phyloP scores from a whole-genome alignment of 192 early-diverging fungal genomes.

The Coemansia sp. region DNA sequence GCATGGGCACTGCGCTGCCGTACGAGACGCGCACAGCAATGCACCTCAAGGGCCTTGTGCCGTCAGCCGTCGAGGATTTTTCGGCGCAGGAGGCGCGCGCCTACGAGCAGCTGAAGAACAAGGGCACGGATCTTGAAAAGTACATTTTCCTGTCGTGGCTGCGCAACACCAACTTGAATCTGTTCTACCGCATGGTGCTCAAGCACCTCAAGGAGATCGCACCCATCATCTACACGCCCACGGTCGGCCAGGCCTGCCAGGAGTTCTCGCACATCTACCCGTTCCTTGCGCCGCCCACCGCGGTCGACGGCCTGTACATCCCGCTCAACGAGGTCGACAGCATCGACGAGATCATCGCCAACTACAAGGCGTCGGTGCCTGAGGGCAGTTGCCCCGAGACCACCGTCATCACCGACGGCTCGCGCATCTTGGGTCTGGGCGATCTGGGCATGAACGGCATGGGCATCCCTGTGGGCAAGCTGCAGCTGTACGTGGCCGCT shows the following conservation, averaged over 20 bases:
- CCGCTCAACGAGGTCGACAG: slow-evolving; percentile 72
- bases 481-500: slow-evolving; percentile 86
- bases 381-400: slow-evolving; percentile 71
- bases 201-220: slow-evolving; percentile 78
- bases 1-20: slow-evolving; percentile 40
- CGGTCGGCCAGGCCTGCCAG: slow-evolving; percentile 81
- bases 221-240: slow-evolving; percentile 81
- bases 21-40: slow-evolving; percentile 58
- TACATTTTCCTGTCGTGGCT: slow-evolving; percentile 85
- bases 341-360: slow-evolving; percentile 73
- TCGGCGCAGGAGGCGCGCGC: slow-evolving; percentile 75
- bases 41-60: slow-evolving; percentile 69
- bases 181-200: slow-evolving; percentile 83
- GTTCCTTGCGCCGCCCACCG: slow-evolving; percentile 72
- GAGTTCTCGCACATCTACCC: slow-evolving; percentile 88
- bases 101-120: slow-evolving; percentile 65
- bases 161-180: slow-evolving; percentile 71
- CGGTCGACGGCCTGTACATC: slow-evolving; percentile 85
- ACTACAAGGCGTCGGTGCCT: slow-evolving; percentile 69
- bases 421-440: slow-evolving; percentile 90
- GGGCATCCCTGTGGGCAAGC: slow-evolving; percentile 94
- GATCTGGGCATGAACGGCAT: slow-evolving; percentile 95
- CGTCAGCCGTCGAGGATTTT: slow-evolving; percentile 71
- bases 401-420: slow-evolving; percentile 94
- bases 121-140: slow-evolving; percentile 73